phyloP scores from a whole-genome alignment of 129 eudicot species.

The Scalesia atractyloides region DNA sequence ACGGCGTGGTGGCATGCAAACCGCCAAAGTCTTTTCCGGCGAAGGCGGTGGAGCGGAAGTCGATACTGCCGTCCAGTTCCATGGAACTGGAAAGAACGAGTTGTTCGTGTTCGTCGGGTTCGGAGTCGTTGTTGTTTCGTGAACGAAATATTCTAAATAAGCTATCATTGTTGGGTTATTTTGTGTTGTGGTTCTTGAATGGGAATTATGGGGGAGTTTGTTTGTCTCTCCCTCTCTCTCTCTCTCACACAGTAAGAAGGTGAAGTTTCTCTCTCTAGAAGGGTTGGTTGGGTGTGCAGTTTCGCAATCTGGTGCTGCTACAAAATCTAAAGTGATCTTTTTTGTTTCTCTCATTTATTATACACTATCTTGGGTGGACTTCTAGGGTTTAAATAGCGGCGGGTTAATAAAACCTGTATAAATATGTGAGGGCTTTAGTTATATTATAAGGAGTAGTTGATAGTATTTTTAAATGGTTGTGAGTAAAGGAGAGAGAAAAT shows the following conservation, averaged over 20 bases:
- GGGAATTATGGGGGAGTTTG: too few relatives aligned
- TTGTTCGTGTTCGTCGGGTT: slow-evolving; percentile 27
- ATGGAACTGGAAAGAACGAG: slow-evolving; percentile 13
- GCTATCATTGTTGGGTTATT: slow-evolving; percentile 46
- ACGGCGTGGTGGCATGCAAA: slow-evolving; percentile 43
- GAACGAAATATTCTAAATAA: slow-evolving; percentile 56
- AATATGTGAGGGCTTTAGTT: too few relatives aligned
- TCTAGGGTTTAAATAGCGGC: slow-evolving; percentile 46
- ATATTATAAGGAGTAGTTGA: too few relatives aligned
- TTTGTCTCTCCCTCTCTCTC: slow-evolving; percentile 7
- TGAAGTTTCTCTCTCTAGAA: slow-evolving; percentile 21
- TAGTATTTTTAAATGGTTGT: too few relatives aligned
- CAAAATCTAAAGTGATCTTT: slow-evolving; percentile 31
- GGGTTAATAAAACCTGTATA: too few relatives aligned
- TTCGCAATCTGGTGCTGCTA: slow-evolving; percentile 21
- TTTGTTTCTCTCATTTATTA: slow-evolving; percentile 25
- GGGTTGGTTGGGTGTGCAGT: not conserved
- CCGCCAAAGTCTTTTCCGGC: slow-evolving; percentile 87
- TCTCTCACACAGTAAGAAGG: slow-evolving; percentile 13
- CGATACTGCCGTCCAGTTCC: slow-evolving; percentile 46
- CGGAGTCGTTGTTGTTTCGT: slow-evolving; percentile 62
- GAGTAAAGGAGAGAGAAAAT: too few relatives aligned
- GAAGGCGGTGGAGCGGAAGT: slow-evolving; percentile 29
- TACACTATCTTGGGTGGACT: slow-evolving; percentile 19
- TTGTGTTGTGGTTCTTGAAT: too few relatives aligned